Evolutionary conservation across 129 eudicot genomes (phyloP).

Genomic region (Pseudognaphalium luteoalbum): DNA sequence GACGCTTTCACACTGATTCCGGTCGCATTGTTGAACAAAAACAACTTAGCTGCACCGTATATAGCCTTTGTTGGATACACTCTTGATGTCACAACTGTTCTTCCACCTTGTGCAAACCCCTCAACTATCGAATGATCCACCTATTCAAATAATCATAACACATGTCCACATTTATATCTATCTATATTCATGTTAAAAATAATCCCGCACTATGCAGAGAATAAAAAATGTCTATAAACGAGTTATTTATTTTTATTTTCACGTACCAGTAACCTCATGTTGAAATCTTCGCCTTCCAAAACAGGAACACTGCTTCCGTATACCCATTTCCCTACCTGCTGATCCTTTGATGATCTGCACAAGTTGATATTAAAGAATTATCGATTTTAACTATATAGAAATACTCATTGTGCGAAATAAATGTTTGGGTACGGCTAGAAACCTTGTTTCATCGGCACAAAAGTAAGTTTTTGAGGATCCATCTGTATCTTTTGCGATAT

Average conservation of each 20-base stretch:
- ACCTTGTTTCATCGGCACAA: slow-evolving; percentile 86
- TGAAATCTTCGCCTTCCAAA: slow-evolving; percentile 63
- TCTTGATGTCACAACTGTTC: slow-evolving; percentile 78
- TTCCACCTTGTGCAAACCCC: slow-evolving; percentile 87
- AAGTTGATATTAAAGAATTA: background rate
- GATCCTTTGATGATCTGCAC: slow-evolving; percentile 80
- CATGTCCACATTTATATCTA: background rate
- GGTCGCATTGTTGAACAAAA: slow-evolving; percentile 86
- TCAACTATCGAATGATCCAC: slow-evolving; percentile 93
- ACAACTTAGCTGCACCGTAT: slow-evolving; percentile 58
- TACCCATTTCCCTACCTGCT: slow-evolving; percentile 56
- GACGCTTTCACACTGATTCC: slow-evolving; percentile 64
- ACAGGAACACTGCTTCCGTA: slow-evolving; percentile 83
- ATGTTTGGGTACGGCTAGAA: background rate
- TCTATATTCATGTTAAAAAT: background rate
- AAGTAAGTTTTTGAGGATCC: slow-evolving; percentile 67
- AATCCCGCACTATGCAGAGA: too few species aligned
- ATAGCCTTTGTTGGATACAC: slow-evolving; percentile 79
- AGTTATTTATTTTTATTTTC: too few species aligned
- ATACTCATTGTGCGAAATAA: background rate
- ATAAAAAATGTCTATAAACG: too few species aligned
- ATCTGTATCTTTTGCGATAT: slow-evolving; percentile 61
- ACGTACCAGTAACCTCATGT: slow-evolving; percentile 77
- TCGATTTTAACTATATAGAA: background rate
- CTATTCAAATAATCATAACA: slow-evolving; percentile 29